Conservation (phyloP, 192 early-diverging fungal genomes). For the Rhizophlyctis rosea region DNA sequence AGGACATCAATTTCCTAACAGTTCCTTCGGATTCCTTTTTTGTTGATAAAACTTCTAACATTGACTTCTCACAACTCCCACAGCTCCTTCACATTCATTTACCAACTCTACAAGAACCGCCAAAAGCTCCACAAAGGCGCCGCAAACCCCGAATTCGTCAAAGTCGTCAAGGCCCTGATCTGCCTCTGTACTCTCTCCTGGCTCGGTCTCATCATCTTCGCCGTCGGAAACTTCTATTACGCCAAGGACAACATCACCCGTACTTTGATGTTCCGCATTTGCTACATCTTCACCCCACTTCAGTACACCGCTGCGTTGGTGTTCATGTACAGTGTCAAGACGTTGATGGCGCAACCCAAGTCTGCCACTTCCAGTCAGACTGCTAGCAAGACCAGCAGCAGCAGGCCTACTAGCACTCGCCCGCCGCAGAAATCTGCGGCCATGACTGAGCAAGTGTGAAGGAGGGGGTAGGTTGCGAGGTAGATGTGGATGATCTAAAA, state of each 20-base stretch:
- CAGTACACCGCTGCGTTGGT: conserved; percentile 18
- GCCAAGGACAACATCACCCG: conserved; percentile 9
- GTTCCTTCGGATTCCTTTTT: no score
- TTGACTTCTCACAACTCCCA: no score
- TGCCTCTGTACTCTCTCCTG: conserved; percentile 16
- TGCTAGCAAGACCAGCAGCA: no score
- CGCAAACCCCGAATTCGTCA: not conserved
- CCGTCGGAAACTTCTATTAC: not conserved
- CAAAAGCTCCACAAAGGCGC: not conserved
- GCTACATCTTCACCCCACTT: conserved; percentile 7
- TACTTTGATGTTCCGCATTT: conserved; percentile 12
- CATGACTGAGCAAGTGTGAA: no score
- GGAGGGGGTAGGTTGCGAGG: no score
- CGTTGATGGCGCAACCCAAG: no score
- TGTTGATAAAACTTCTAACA: no score
- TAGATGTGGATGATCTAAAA: no score
- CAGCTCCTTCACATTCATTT: conserved; percentile 24
- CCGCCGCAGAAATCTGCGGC: no score
- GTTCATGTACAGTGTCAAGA: conserved; percentile 23
- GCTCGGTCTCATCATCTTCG: conserved; percentile 2
- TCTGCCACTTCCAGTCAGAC: no score
- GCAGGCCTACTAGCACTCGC: no score
- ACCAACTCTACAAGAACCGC: conserved; percentile 17
- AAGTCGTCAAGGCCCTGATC: not conserved
- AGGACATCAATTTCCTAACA: no score